Conservation (phyloP, 2,329 filamentous ascomycete species). For the Microascus cirrosus region DNA sequence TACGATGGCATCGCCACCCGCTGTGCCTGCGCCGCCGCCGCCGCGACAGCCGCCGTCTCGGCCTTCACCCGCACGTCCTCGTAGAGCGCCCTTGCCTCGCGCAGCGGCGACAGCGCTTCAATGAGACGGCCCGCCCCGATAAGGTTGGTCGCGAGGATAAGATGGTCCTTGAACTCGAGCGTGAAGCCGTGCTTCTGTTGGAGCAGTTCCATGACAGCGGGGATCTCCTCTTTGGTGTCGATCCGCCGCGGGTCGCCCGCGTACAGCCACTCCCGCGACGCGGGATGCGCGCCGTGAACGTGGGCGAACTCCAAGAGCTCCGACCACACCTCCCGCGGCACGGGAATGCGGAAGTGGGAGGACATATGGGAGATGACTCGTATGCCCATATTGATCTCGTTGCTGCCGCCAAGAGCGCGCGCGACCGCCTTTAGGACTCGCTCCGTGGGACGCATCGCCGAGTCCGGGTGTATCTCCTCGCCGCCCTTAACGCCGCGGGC, state of each 20-base stretch:
- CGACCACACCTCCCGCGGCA: slow-evolving; percentile 50
- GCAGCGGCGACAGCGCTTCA: not conserved
- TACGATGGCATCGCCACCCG: not conserved
- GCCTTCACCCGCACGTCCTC: slow-evolving; percentile 6
- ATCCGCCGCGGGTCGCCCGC: slow-evolving; percentile 17
- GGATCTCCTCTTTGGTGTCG: slow-evolving; percentile 30
- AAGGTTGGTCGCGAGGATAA: slow-evolving; percentile 13
- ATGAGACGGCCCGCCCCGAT: not conserved
- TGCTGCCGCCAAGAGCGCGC: slow-evolving; percentile 57
- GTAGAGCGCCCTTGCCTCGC: slow-evolving; percentile 10
- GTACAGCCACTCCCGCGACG: slow-evolving; percentile 21
- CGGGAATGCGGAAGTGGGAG: slow-evolving; percentile 41
- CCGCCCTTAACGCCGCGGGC: not conserved
- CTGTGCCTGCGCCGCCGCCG: not conserved
- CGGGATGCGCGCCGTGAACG: slow-evolving; percentile 33
- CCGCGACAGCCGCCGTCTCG: slow-evolving; percentile 11
- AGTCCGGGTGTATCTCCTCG: not conserved
- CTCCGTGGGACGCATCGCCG: slow-evolving; percentile 18
- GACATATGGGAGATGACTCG: slow-evolving; percentile 54
- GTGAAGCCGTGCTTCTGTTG: slow-evolving; percentile 40
- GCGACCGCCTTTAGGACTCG: slow-evolving; percentile 55
- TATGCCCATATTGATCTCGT: slow-evolving; percentile 46
- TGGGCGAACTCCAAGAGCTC: slow-evolving; percentile 59
- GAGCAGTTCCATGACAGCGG: slow-evolving; percentile 48
- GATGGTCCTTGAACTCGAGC: slow-evolving; percentile 46